Percentiles rank a stretch among this genome's conserved stretches.
phyloP scores from a whole-genome alignment of 371 early-diverging fungal species.

The Quaeritorhiza haematococci region DNA sequence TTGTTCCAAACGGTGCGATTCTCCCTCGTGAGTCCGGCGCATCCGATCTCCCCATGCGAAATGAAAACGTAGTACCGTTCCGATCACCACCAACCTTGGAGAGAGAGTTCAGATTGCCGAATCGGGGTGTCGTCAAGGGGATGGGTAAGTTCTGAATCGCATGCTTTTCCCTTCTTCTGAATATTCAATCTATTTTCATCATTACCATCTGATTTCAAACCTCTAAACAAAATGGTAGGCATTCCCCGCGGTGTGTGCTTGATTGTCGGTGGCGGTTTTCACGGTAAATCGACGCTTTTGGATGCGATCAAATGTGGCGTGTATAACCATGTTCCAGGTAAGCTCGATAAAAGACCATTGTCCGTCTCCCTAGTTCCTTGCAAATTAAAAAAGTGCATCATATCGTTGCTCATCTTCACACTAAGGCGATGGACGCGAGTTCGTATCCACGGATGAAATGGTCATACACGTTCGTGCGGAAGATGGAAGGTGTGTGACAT shows the following conservation, averaged over 20 bases:
- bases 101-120: constrained; percentile 31
- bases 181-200: no score
- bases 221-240: no score
- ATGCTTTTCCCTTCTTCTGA: not conserved
- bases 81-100: constrained; percentile 25
- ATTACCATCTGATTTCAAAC: no score
- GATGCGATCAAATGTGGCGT: constrained; percentile 44
- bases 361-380: no score
- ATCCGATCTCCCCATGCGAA: constrained; percentile 34
- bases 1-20: constrained; percentile 45
- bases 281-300: constrained; percentile 51
- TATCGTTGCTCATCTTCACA: not conserved
- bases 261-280: constrained; percentile 55
- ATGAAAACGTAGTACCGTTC: constrained; percentile 17
- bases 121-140: constrained; percentile 35
- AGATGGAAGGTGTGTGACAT: constrained; percentile 40
- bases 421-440: constrained; percentile 57
- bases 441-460: constrained; percentile 27
- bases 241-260: constrained; percentile 40
- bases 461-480: constrained; percentile 40
- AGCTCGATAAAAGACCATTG: no score
- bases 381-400: no score
- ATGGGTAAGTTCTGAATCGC: constrained; percentile 36
- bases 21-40: constrained; percentile 47
- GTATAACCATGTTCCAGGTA: constrained; percentile 48